Base-by-base conservation (phyloP, 192 early-diverging fungal species). In the Coemansia sp. region DNA sequence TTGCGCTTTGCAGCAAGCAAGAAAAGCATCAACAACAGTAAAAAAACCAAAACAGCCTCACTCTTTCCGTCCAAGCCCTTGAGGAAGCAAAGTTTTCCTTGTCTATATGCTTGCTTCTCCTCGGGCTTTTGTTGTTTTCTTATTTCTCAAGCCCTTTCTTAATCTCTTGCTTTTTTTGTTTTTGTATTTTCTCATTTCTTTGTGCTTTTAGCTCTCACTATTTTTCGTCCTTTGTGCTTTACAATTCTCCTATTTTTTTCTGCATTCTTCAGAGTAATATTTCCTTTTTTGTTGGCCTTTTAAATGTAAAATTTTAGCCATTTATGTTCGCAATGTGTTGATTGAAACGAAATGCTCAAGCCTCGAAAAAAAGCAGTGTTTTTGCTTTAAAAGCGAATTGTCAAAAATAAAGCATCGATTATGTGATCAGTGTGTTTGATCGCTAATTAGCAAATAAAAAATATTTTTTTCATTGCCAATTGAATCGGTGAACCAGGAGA, bases 161-260 rank as follows among this genome's bases (percentile, higher is more conserved):
- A 45, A 11, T 45, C 5, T 45, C 34, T 45, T 45, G 42, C 42
- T 45, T 45, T 45, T 36, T 36, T 52, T 55, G 6, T 52, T 28
- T 52, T 52, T 52, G 18, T 28, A 52, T 52, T 28, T 28, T 20
- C 42, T 45, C 42, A 45, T 45, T 45, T 8, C 34, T 36, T 49
- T 52, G 50, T 52, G n/a, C 50, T 52, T 52, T 52, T 52, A 34
- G 55, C 55, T 30, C 55, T 56, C 22, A 17, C 49, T 51, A 51
- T 16, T 12, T 16, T 25, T 20, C 49, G 49, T 30, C 22, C 51
- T 36, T 22, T 59, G 32, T 59, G 33, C 57, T 40, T 7, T 34
- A 59, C 57, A 4, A 30, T 30, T 52, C 11, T 52, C 16, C 56
- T 38, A 5, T 59, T 29, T 54, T 54, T 54, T 30, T 54, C 16